Evolutionary conservation across 2,329 filamentous ascomycete genomes (phyloP).

Genomic region (Aspergillus sp.): DNA sequence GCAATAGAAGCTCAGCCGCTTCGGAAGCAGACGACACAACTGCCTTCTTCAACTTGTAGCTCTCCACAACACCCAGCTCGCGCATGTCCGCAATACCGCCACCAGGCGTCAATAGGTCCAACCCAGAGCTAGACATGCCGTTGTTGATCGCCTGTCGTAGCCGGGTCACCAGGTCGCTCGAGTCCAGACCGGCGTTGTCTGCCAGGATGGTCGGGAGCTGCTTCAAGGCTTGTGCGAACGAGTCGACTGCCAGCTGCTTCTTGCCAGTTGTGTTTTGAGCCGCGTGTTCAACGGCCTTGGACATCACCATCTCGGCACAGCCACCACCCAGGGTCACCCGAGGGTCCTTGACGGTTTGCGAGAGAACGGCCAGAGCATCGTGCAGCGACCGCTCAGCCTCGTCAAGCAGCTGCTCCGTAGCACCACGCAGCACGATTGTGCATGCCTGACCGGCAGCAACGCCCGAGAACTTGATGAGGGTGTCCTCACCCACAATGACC

Average conservation of each 20-base stretch:
- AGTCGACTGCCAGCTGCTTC: conserved; percentile 86
- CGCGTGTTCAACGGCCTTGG: conserved; percentile 89
- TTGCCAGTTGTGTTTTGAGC: conserved; percentile 94
- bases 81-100: conserved; percentile 95
- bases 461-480: conserved; percentile 92
- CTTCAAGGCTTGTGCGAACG: conserved; percentile 80
- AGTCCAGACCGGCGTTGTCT: conserved; percentile 95
- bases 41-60: conserved; percentile 97
- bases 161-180: conserved; percentile 83
- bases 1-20: conserved; percentile 86
- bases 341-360: conserved; percentile 91
- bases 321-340: conserved; percentile 90
- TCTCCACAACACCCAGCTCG: conserved; percentile 89
- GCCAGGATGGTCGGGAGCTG: conserved; percentile 95
- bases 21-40: conserved; percentile 95
- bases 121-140: conserved; percentile 82
- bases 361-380: conserved; percentile 91
- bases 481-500: conserved; percentile 97
- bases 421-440: conserved; percentile 92
- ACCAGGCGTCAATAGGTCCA: conserved; percentile 82
- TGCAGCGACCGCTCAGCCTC: conserved; percentile 94
- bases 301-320: conserved; percentile 98
- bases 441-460: conserved; percentile 90
- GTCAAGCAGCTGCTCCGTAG: conserved; percentile 92
- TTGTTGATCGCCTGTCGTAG: conserved; percentile 92